A percentile compares a stretch with the other conserved stretches of the same genome.
Evolutionary conservation across 23 red algal species (phyloP).

Genomic region (Pyropia yezoensis): DNA sequence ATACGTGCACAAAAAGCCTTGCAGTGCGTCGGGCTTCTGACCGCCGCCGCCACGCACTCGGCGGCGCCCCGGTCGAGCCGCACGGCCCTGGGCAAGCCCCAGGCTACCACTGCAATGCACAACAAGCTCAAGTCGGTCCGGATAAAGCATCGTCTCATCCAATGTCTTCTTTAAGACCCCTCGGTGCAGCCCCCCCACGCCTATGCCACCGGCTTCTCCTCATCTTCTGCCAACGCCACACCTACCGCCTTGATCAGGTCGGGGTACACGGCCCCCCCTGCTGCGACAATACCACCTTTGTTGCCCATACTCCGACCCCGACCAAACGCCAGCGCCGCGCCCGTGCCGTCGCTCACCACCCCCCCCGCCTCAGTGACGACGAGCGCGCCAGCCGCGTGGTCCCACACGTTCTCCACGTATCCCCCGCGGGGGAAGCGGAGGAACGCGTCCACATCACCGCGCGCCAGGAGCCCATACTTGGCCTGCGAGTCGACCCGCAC

Average conservation of each 20-base stretch:
- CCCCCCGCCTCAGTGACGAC: slow-evolving; percentile 89
- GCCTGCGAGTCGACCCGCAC: slow-evolving; percentile 77
- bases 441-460: slow-evolving; percentile 81
- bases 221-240: slow-evolving; percentile 17
- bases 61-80: too few species aligned
- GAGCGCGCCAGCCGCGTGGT: slow-evolving; percentile 77
- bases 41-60: too few species aligned
- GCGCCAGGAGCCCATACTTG: slow-evolving; percentile 87
- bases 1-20: too few species aligned
- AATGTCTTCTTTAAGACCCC: too few species aligned
- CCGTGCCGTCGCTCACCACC: slow-evolving; percentile 72
- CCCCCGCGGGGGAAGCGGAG: slow-evolving; percentile 77
- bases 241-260: slow-evolving; percentile 23
- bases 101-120: too few species aligned
- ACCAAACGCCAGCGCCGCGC: slow-evolving; percentile 70
- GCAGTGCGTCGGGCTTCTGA: too few species aligned
- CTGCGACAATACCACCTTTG: slow-evolving; percentile 83
- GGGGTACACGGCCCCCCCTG: slow-evolving; percentile 26
- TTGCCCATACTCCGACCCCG: slow-evolving; percentile 81
- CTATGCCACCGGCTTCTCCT: too few species aligned
- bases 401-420: slow-evolving; percentile 99
- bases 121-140: too few species aligned
- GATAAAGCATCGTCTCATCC: too few species aligned
- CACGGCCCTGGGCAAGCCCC: too few species aligned
- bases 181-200: too few species aligned